Percentiles rank a stretch among this genome's conserved stretches.
These are phyloP conservation scores for Candida patagonica DNA, from an alignment of 805 yeast genomes.

Conservation along the genomic window DNA sequence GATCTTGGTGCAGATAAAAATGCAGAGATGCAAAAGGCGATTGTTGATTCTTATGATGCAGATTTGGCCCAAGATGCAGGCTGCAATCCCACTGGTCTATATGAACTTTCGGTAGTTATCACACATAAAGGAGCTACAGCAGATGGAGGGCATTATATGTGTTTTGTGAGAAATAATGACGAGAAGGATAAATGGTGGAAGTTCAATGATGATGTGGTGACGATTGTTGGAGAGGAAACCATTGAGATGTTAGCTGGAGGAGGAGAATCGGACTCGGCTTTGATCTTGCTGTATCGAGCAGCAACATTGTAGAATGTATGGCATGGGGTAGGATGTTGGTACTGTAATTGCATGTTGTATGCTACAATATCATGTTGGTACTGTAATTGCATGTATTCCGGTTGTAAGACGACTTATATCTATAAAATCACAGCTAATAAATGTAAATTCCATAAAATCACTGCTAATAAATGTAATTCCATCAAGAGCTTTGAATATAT, in stretches of 20 bases:
- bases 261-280: constrained; percentile 92
- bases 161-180: constrained; percentile 61
- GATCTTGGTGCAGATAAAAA: constrained; percentile 16
- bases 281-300: constrained; percentile 78
- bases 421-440: too few relatives aligned
- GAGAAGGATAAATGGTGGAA: constrained; percentile 80
- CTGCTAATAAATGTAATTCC: too few relatives aligned
- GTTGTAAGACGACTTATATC: too few relatives aligned
- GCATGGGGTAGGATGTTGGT: too few relatives aligned
- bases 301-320: constrained; percentile 14
- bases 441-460: too few relatives aligned
- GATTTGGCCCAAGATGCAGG: constrained; percentile 37
- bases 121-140: constrained; percentile 95
- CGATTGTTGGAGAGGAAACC: constrained; percentile 65
- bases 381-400: too few relatives aligned
- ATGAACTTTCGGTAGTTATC: constrained; percentile 71
- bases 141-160: constrained; percentile 95
- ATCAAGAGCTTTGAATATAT: too few relatives aligned
- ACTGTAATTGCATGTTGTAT: too few relatives aligned
- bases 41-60: constrained; percentile 32
- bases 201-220: constrained; percentile 88
- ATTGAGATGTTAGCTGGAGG: constrained; percentile 90
- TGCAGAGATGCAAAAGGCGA: constrained; percentile 21
- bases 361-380: too few relatives aligned
- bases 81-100: constrained; percentile 80